Conservation (phyloP, 371 early-diverging fungal genomes). For the Rhizopus arrhizus region DNA sequence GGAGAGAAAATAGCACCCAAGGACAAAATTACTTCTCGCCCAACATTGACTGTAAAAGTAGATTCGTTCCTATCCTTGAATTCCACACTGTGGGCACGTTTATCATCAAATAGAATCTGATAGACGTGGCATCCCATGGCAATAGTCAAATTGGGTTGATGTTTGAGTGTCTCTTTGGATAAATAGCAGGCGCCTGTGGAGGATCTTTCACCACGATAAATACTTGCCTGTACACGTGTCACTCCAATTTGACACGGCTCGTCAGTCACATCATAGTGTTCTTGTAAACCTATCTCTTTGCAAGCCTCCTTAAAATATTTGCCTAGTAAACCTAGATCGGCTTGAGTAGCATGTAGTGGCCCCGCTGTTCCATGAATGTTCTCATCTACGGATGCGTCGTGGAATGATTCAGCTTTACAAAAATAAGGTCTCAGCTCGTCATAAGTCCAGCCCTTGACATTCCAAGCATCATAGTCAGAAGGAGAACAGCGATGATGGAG, state of each 20-base stretch:
- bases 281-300: slow-evolving; percentile 18
- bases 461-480: slow-evolving; percentile 32
- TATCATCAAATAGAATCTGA: slow-evolving; percentile 14
- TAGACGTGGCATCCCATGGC: slow-evolving; percentile 26
- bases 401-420: slow-evolving; percentile 27
- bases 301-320: slow-evolving; percentile 24
- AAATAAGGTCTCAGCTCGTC: slow-evolving; percentile 24
- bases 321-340: slow-evolving; percentile 6
- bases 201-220: slow-evolving; percentile 22
- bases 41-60: slow-evolving; percentile 12
- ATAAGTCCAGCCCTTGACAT: slow-evolving; percentile 22
- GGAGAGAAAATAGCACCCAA: slow-evolving; percentile 50
- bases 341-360: slow-evolving; percentile 20
- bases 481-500: slow-evolving; percentile 40
- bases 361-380: slow-evolving; percentile 27
- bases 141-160: slow-evolving; percentile 24
- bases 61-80: background rate
- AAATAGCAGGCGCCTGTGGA: slow-evolving; percentile 23
- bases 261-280: slow-evolving; percentile 28
- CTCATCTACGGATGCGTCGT: background rate
- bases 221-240: slow-evolving; percentile 23
- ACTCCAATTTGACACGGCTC: slow-evolving; percentile 26
- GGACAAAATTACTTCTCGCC: slow-evolving; percentile 38
- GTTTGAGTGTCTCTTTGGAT: slow-evolving; percentile 1
- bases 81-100: slow-evolving; percentile 16